Evolutionary conservation across 257 asterid genomes (phyloP).

Genomic region (Galeopsis tetrahit): DNA sequence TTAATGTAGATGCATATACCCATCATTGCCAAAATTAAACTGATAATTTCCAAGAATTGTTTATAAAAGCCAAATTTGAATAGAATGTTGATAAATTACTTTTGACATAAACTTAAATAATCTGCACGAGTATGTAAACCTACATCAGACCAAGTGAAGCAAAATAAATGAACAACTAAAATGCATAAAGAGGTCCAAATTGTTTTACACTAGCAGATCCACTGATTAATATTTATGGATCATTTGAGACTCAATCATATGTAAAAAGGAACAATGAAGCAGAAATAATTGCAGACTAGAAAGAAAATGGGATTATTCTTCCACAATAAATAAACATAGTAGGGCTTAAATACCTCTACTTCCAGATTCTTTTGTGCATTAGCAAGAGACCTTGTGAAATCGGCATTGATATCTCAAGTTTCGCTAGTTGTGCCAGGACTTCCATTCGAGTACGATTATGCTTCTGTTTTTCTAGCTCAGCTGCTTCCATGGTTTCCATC

Average conservation of each 20-base stretch:
- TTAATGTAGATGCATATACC: no score
- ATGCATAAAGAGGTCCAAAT: conserved; percentile 3
- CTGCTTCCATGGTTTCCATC: conserved; percentile 98
- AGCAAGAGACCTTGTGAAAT: conserved; percentile 87
- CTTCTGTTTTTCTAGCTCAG: conserved; percentile 89
- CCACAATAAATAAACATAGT: conserved; percentile 16
- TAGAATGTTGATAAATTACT: no score
- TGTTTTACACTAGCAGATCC: background rate
- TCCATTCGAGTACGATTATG: conserved; percentile 96
- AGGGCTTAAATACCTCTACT: conserved; percentile 66
- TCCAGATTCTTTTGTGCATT: conserved; percentile 76
- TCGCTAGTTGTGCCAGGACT: conserved; percentile 72
- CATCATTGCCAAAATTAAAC: no score
- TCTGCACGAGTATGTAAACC: conserved; percentile 25
- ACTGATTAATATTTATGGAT: conserved; percentile 30
- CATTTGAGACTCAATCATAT: conserved; percentile 17
- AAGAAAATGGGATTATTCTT: conserved; percentile 20
- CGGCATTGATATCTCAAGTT: conserved; percentile 86
- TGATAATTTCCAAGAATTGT: no score
- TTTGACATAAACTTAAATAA: no score
- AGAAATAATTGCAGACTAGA: conserved; percentile 21
- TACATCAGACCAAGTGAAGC: background rate
- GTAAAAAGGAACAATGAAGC: conserved; percentile 5
- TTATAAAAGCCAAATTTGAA: no score
- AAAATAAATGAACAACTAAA: conserved; percentile 12